Base-by-base conservation (phyloP, 495 filamentous ascomycete species). In the Aspergillus hancockii region DNA sequence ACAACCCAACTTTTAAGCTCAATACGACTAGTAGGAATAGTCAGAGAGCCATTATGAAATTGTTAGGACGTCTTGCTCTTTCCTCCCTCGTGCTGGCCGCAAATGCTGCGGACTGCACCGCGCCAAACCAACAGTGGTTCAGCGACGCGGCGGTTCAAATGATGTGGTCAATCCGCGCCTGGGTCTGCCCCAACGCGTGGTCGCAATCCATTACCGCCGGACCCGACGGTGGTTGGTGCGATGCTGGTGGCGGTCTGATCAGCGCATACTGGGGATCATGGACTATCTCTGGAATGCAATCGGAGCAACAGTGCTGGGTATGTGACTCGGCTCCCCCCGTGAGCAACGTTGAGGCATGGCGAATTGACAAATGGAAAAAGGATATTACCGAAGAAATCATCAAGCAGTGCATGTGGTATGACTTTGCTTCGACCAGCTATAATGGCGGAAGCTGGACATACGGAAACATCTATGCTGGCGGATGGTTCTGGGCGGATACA, bases 391-490 rank as follows among this genome's bases (percentile, higher is more conserved):
- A 60, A 41, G 25, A 60, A 54, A 60, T 60, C 51, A 60, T 60
- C 57, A 54, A 49, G 18, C 57, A 60, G 31, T 60, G 57, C 57
- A 60, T 60, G 57, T 54, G 50, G 57, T 60, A 60, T 40, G 51
- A 54, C 23, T 60, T 10, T 19, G 57, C 51, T 10, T 45, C 40
- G 10, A 60, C 57, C 2, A 54, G 51, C 40, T 54, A 54, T 18
- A 60, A 60, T 38, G 57, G 57, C 18, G 57, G 57, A 2, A 49
- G 40, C 0, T 60, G 57, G 57, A 54, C 51, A 1, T 60, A 54
- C 18, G 57, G 51, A n/a, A 54, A 41, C 21, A 60, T 49, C 30
- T 60, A 50, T 18, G 57, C 57, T 14, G 57, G 51, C 13, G 57
- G 57, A 14, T 60, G 57, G 57, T 60, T 60, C 57, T 60, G 51